phyloP scores from a whole-genome alignment of 345 rosid species.

The Camelina sativa region DNA sequence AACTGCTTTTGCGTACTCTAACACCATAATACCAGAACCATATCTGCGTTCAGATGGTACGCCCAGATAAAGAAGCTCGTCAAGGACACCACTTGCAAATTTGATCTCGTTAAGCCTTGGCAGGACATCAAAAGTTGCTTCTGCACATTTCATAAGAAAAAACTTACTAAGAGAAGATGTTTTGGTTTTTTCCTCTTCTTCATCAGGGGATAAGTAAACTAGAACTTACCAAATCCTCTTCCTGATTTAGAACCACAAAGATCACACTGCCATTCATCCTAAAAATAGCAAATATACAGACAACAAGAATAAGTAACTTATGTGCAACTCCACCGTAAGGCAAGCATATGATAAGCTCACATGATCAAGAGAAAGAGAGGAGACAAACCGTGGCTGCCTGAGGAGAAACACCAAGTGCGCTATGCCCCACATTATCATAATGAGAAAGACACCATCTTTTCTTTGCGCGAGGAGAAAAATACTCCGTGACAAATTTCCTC shows the following conservation, averaged over 20 bases:
- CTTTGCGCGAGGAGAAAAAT: conserved; percentile 96
- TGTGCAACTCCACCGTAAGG: background rate
- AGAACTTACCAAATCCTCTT: conserved; percentile 92
- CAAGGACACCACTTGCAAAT: conserved; percentile 93
- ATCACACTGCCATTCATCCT: conserved; percentile 99
- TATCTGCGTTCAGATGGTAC: conserved; percentile 82
- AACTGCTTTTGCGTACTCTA: conserved; percentile 91
- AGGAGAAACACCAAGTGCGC: conserved; percentile 93
- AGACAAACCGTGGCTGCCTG: conserved; percentile 92
- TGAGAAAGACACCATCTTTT: conserved; percentile 94
- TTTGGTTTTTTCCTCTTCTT: conserved; percentile 5
- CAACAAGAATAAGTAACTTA: background rate
- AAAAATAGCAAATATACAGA: conserved; percentile 28
- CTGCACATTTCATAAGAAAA: conserved; percentile 51
- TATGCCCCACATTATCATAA: conserved; percentile 90
- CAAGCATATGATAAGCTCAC: conserved; percentile 4
- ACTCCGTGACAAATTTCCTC: conserved; percentile 94
- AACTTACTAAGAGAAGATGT: conserved; percentile 16
- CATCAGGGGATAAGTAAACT: background rate
- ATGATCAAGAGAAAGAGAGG: background rate
- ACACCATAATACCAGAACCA: conserved; percentile 77
- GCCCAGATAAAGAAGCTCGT: conserved; percentile 90
- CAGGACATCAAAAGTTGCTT: conserved; percentile 94
- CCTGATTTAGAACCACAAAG: conserved; percentile 92
- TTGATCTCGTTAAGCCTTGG: conserved; percentile 97